A percentile compares a stretch with the other conserved stretches of the same genome.
Evolutionary conservation across 495 filamentous ascomycete genomes (phyloP).

Genomic region (Chaetomidium leptoderma): DNA sequence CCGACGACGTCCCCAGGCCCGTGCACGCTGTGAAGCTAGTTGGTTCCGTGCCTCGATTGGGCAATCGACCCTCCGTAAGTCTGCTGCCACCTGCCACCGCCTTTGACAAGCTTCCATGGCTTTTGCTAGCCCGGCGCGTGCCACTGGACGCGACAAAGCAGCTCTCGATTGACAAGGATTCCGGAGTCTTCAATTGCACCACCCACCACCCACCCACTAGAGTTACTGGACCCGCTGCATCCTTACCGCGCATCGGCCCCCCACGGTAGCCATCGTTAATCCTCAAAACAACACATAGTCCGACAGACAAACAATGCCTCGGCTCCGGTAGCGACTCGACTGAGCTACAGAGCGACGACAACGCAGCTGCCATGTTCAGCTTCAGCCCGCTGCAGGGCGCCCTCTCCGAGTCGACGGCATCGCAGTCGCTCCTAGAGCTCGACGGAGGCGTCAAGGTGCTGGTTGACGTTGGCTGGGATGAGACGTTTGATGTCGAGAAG

Average conservation of each 20-base stretch:
- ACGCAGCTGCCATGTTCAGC: slow-evolving; percentile 68
- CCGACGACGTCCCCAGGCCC: no score
- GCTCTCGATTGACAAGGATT: not conserved
- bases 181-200: not conserved
- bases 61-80: slow-evolving; percentile 6
- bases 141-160: slow-evolving; percentile 21
- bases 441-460: slow-evolving; percentile 95
- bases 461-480: slow-evolving; percentile 94
- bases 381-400: slow-evolving; percentile 91
- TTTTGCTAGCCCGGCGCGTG: slow-evolving; percentile 12
- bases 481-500: slow-evolving; percentile 73
- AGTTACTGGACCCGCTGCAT: not conserved
- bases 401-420: slow-evolving; percentile 77
- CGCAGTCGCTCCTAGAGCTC: slow-evolving; percentile 91
- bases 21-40: slow-evolving; percentile 7
- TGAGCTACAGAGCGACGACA: not conserved
- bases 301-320: slow-evolving; percentile 15
- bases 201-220: no score
- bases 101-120: not conserved
- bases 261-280: not conserved
- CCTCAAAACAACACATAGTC: not conserved
- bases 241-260: not conserved
- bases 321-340: slow-evolving; percentile 5
- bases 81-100: slow-evolving; percentile 15
- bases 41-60: slow-evolving; percentile 4